Base-by-base conservation (phyloP, 208 protist species). In the Polymyxa betae region DNA sequence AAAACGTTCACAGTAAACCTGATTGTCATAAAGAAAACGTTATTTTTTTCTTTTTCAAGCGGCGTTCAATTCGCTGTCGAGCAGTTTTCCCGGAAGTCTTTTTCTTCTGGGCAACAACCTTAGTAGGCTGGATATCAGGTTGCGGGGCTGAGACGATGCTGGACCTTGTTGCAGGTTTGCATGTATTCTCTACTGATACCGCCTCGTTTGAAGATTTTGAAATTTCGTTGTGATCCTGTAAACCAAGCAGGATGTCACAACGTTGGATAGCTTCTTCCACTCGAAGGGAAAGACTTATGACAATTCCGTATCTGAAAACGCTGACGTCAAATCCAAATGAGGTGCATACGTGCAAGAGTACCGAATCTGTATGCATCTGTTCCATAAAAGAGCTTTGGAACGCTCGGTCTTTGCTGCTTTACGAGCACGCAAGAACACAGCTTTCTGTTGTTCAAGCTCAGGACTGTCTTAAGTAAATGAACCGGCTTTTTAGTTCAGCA, bases 231-330 rank as follows among this genome's bases (percentile, higher is more conserved):
- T 66, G 20, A 43, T 82, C 40, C 5, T 20, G 72, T n/a, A 35
- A n/a, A 82, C 72, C 72, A 38, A 82, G 16, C 10, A 82, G 5
- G 5, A 82, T 43, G 10, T 82, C 72, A n/a, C 72, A 82, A 45
- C 40, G 72, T 20, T 43, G 35, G 35, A 82, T 82, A 5, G 72
- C 72, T 12, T 82, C 72, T 20, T 82, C 72, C 16, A 82, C 72
- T 82, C 72, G 72, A 12, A 40, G 5, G 5, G 35, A 35, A 12
- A 82, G n/a, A 43, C 72, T 82, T 5, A 43, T 43, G 16, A 35
- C n/a, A 43, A 82, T 43, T 16, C 72, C 72, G 35, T 82, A 82
- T 12, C 72, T 35, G 72, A 24, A 5, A 60, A 60, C 49, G 49
- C 49, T 60, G 49, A 29, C 24, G 12, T 60, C 24, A 60, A 24